phyloP scores from a whole-genome alignment of 1,284 basidiomycete genomes.

The Ceratobasidium sp. region DNA sequence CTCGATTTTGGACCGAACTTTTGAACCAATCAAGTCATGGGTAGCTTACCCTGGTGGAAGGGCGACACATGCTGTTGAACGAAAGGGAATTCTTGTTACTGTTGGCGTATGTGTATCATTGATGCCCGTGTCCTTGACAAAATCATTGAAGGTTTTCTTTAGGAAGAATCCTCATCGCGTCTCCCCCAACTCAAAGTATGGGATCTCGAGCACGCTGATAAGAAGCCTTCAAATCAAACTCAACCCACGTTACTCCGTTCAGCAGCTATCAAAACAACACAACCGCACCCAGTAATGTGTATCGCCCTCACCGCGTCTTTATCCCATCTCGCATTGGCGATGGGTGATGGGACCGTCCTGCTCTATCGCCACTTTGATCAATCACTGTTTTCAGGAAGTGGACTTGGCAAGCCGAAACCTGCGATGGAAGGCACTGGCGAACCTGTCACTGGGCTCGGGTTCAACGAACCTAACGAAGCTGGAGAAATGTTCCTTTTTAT shows the following conservation, averaged over 20 bases:
- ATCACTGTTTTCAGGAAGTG: slow-evolving; percentile 68
- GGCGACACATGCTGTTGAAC: slow-evolving; percentile 84
- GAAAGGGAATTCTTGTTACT: slow-evolving; percentile 77
- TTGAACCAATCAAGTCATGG: slow-evolving; percentile 75
- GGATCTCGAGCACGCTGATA: slow-evolving; percentile 80
- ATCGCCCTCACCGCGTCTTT: slow-evolving; percentile 80
- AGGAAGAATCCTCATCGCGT: slow-evolving; percentile 80
- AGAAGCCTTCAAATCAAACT: slow-evolving; percentile 67
- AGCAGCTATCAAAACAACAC: slow-evolving; percentile 75
- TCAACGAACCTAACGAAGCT: slow-evolving; percentile 63
- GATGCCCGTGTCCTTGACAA: not conserved
- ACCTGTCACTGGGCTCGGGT: slow-evolving; percentile 89
- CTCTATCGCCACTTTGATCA: slow-evolving; percentile 90
- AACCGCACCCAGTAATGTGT: slow-evolving; percentile 76
- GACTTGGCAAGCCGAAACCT: slow-evolving; percentile 77
- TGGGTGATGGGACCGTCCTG: slow-evolving; percentile 93
- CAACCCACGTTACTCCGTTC: slow-evolving; percentile 75
- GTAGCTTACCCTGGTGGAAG: slow-evolving; percentile 74
- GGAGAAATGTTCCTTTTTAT: slow-evolving; percentile 75
- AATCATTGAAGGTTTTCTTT: not conserved
- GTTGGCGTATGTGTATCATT: slow-evolving; percentile 68
- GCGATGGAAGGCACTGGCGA: slow-evolving; percentile 81
- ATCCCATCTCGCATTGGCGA: slow-evolving; percentile 85
- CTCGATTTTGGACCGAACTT: slow-evolving; percentile 74
- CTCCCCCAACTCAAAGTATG: slow-evolving; percentile 86